These are phyloP conservation scores for Monosporascus sp. DNA, from an alignment of 2,329 filamentous ascomycete genomes.

Conservation along the genomic window DNA sequence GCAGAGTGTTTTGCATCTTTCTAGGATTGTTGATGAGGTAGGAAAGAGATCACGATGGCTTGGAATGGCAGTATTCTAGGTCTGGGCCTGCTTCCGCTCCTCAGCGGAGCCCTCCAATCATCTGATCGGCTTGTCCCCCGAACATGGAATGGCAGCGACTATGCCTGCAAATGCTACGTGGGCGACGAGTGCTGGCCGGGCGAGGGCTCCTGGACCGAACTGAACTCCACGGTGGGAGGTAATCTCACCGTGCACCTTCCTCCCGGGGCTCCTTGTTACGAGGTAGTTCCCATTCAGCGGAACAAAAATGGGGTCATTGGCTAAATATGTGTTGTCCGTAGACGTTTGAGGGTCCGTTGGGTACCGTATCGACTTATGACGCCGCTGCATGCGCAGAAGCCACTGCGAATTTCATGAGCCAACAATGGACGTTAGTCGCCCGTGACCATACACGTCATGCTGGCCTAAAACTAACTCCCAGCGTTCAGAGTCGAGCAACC, in stretches of 20 bases:
- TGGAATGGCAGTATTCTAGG: slow-evolving; percentile 5
- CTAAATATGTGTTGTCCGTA: slow-evolving; percentile 3
- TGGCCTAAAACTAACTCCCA: slow-evolving; percentile 3
- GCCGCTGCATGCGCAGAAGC: slow-evolving; percentile 28
- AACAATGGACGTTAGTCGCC: slow-evolving; percentile 33
- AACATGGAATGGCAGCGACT: slow-evolving; percentile 22
- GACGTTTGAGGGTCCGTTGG: slow-evolving; percentile 33
- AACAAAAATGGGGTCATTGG: background rate
- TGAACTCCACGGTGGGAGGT: slow-evolving; percentile 32
- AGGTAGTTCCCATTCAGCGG: slow-evolving; percentile 13
- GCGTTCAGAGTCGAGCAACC: slow-evolving; percentile 21
- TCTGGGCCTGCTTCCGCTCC: slow-evolving; percentile 5
- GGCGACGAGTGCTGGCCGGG: slow-evolving; percentile 29
- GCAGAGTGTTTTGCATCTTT: background rate
- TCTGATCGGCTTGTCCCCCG: slow-evolving; percentile 11
- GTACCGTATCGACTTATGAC: slow-evolving; percentile 31
- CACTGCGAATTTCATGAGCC: slow-evolving; percentile 25
- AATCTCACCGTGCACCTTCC: slow-evolving; percentile 29
- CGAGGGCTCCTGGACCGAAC: slow-evolving; percentile 17
- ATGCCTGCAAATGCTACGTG: slow-evolving; percentile 28
- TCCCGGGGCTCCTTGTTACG: slow-evolving; percentile 29
- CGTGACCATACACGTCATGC: slow-evolving; percentile 3
- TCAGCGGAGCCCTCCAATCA: slow-evolving; percentile 2
- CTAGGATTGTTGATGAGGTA: background rate
- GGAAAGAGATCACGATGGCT: slow-evolving; percentile 8